A percentile compares a stretch with the other conserved stretches of the same genome.
Conservation (phyloP, 2,329 filamentous ascomycete species). For the Fusarium continuum region DNA sequence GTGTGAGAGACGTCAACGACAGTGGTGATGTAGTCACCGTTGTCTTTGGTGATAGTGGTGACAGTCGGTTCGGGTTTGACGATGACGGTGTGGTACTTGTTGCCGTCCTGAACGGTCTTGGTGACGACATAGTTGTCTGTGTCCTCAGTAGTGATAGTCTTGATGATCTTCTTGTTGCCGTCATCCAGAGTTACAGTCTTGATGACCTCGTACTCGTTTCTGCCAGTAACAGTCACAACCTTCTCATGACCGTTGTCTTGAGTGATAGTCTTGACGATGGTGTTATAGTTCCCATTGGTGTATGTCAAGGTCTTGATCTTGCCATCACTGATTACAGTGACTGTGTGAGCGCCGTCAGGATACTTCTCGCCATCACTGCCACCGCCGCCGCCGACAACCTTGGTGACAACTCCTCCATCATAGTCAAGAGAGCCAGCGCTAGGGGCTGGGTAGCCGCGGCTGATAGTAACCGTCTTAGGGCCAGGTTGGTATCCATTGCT, state of each 20-base stretch:
- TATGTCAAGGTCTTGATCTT: constrained; percentile 33
- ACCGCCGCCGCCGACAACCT: constrained; percentile 1
- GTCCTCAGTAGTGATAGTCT: constrained; percentile 29
- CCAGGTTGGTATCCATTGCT: constrained; percentile 10
- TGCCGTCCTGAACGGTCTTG: constrained; percentile 38
- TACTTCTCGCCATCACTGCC: neutral
- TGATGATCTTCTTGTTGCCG: constrained; percentile 21
- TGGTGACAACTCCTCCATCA: constrained; percentile 19
- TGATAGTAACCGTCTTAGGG: constrained; percentile 27
- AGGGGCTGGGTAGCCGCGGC: constrained; percentile 10
- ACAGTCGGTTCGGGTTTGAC: constrained; percentile 27
- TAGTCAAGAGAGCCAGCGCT: constrained; percentile 21
- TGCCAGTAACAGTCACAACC: constrained; percentile 12
- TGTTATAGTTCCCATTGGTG: constrained; percentile 7
- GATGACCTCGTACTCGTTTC: constrained; percentile 1
- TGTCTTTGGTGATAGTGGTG: constrained; percentile 33
- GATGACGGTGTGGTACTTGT: constrained; percentile 37
- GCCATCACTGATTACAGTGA: constrained; percentile 30
- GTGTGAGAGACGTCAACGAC: constrained; percentile 24
- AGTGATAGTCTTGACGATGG: constrained; percentile 23
- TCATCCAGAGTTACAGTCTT: constrained; percentile 28
- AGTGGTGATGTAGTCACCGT: constrained; percentile 31
- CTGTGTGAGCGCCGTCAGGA: constrained; percentile 7
- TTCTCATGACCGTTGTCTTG: constrained; percentile 28
- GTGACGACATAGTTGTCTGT: constrained; percentile 29